Percentiles rank a stretch among this genome's conserved stretches.
phyloP scores from a whole-genome alignment of 768 basidiomycete genomes.

The Suillus plorans region DNA sequence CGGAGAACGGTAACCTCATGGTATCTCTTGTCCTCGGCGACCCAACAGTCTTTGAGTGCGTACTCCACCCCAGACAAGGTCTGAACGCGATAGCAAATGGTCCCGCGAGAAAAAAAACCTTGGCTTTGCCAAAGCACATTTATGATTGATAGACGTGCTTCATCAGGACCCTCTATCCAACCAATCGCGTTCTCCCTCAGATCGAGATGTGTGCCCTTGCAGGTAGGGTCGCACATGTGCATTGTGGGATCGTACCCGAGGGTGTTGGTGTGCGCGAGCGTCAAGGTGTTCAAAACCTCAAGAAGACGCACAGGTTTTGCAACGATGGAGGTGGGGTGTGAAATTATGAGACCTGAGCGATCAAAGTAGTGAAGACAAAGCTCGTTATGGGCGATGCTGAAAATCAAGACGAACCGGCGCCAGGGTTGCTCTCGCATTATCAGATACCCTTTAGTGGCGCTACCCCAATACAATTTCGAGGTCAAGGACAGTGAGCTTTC shows the following conservation, averaged over 20 bases:
- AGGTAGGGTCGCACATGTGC: not conserved
- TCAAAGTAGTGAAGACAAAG: not conserved
- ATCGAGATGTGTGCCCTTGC: not conserved
- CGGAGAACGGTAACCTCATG: not conserved
- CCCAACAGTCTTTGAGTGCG: slow-evolving; percentile 4
- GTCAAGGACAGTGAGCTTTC: not conserved
- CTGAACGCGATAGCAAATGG: not conserved
- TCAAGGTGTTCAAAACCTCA: not conserved
- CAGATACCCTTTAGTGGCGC: not conserved
- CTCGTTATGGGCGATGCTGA: not conserved
- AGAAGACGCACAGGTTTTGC: not conserved
- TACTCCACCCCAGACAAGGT: not conserved
- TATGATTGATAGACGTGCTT: not conserved
- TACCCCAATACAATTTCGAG: not conserved
- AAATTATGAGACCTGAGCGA: not conserved
- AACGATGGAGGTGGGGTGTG: not conserved
- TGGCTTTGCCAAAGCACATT: not conserved
- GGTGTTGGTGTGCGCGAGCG: not conserved
- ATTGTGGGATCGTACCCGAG: slow-evolving; percentile 3
- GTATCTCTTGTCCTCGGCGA: not conserved
- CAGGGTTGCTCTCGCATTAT: not conserved
- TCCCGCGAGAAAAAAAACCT: not conserved
- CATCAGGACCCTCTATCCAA: not conserved
- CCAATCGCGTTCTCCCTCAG: not conserved
- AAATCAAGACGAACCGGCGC: not conserved